Conservation (phyloP, 306 rosid genomes). For the Trichosanthes cucumerina region DNA sequence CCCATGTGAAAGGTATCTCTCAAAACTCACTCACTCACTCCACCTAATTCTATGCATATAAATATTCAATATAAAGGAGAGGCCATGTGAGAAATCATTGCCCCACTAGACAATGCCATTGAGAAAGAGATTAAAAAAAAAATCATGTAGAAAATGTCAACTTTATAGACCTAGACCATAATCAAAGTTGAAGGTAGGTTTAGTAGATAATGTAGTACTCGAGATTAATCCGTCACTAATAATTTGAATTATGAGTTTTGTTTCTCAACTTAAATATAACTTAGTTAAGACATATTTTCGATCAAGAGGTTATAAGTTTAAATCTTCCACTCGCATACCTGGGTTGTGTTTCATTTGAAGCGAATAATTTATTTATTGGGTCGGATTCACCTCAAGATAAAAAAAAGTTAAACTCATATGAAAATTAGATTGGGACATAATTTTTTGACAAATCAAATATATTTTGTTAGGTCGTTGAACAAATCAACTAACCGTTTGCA, state of each 20-base stretch:
- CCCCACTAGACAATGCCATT: slow-evolving; percentile 8
- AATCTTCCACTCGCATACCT: too few relatives aligned
- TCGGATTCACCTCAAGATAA: too few relatives aligned
- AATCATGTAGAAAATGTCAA: background rate
- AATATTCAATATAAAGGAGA: slow-evolving; percentile 28
- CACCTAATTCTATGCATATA: slow-evolving; percentile 4
- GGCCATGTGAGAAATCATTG: slow-evolving; percentile 64
- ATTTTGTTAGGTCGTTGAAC: background rate
- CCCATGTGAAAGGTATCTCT: slow-evolving; percentile 70
- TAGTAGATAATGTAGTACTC: background rate
- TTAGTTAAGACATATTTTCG: too few relatives aligned
- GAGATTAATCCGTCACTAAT: background rate
- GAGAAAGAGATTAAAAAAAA: background rate
- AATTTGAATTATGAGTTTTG: background rate
- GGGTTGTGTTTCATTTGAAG: too few relatives aligned
- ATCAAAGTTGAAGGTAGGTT: background rate
- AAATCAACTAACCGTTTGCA: too few relatives aligned
- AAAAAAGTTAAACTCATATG: too few relatives aligned
- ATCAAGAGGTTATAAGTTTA: too few relatives aligned
- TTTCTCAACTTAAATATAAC: too few relatives aligned
- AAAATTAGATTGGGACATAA: background rate
- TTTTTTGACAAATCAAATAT: background rate
- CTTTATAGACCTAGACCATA: background rate
- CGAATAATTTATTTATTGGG: too few relatives aligned
- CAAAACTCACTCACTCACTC: slow-evolving; percentile 17